Evolutionary conservation across 2,329 filamentous ascomycete genomes (phyloP).

Genomic region (Ophiostoma quercus): DNA sequence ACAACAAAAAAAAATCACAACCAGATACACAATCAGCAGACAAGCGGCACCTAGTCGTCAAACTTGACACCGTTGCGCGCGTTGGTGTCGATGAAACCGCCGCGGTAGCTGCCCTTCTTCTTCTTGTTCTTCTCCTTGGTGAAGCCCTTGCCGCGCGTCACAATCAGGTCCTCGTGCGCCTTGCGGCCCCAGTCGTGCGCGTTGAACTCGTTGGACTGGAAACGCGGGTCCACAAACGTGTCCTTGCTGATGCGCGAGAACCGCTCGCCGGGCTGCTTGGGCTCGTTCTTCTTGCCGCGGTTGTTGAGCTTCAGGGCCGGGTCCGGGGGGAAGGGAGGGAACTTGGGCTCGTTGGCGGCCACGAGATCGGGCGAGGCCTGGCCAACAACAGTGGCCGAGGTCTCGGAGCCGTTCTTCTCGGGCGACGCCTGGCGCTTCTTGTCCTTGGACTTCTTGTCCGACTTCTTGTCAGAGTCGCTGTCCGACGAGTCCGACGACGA

Average conservation of each 20-base stretch:
- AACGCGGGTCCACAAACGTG: slow-evolving; percentile 61
- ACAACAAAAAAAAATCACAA: background rate
- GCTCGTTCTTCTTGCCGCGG: slow-evolving; percentile 41
- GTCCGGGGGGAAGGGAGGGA: slow-evolving; percentile 51
- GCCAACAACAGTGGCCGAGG: slow-evolving; percentile 44
- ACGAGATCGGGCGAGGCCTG: slow-evolving; percentile 41
- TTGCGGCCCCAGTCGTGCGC: slow-evolving; percentile 85
- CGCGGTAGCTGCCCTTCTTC: slow-evolving; percentile 84
- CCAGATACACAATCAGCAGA: background rate
- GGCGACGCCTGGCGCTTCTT: slow-evolving; percentile 15
- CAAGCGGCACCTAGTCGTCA: slow-evolving; percentile 42
- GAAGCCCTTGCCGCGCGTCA: slow-evolving; percentile 93
- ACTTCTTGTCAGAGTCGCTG: slow-evolving; percentile 18
- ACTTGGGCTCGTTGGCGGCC: slow-evolving; percentile 31
- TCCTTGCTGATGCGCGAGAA: slow-evolving; percentile 74
- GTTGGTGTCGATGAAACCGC: slow-evolving; percentile 77
- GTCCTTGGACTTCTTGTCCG: slow-evolving; percentile 10
- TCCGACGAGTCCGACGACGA: slow-evolving; percentile 10
- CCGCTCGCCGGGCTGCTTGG: slow-evolving; percentile 57
- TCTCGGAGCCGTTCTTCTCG: slow-evolving; percentile 36
- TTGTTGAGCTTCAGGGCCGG: slow-evolving; percentile 40
- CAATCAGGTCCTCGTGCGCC: slow-evolving; percentile 80
- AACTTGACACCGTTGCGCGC: slow-evolving; percentile 89
- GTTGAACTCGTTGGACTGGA: slow-evolving; percentile 70
- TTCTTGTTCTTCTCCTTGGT: slow-evolving; percentile 99